Evolutionary conservation across 2,329 filamentous ascomycete species (phyloP).

Genomic region (Metarhizium humberi): DNA sequence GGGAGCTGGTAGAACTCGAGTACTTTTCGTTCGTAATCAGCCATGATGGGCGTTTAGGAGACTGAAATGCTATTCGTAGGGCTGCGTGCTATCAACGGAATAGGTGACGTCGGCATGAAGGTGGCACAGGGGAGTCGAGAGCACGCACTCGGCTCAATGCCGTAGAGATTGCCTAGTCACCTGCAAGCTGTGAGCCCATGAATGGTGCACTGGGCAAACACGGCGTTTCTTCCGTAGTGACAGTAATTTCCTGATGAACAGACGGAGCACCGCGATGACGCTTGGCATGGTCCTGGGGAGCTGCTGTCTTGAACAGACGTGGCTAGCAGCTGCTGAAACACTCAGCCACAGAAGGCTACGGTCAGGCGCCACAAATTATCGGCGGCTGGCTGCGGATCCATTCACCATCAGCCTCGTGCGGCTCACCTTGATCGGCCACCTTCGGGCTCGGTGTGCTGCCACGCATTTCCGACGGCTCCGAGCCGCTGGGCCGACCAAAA

Average conservation of each 20-base stretch:
- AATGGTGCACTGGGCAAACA: neutral
- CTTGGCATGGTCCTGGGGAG: too few species aligned
- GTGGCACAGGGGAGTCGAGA: neutral
- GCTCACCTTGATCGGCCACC: neutral
- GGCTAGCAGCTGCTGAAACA: neutral
- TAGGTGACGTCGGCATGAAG: neutral
- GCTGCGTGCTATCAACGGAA: conserved; percentile 2
- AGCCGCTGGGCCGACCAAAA: conserved; percentile 14
- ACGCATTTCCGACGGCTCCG: conserved; percentile 22
- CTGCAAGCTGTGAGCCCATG: neutral
- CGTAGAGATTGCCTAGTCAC: neutral
- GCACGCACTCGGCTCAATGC: neutral
- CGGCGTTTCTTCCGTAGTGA: neutral
- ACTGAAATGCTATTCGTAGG: neutral
- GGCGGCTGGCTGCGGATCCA: too few species aligned
- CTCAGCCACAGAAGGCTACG: neutral
- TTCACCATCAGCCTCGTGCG: neutral
- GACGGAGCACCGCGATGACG: neutral
- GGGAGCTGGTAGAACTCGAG: conserved; percentile 85
- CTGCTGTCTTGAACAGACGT: neutral
- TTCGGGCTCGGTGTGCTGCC: conserved; percentile 10
- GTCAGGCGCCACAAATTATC: conserved; percentile 5
- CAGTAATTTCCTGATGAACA: neutral
- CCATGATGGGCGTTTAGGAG: conserved; percentile 31
- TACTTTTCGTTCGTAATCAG: conserved; percentile 66